Conservation (phyloP, 164 flowering plant species). For the Macadamia integrifolia region DNA sequence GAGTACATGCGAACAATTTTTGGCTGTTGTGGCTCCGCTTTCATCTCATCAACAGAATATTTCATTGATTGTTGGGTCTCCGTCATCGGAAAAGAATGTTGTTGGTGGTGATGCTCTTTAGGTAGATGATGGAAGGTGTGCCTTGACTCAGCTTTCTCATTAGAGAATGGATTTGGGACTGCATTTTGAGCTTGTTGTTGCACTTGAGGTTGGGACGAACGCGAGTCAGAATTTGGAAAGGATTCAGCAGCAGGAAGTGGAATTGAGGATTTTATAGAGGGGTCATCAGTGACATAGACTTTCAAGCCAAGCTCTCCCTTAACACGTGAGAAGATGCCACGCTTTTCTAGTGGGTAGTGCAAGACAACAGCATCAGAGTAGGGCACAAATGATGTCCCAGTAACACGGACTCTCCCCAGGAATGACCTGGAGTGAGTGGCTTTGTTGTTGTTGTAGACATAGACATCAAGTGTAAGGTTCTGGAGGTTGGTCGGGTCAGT, state of each 20-base stretch:
- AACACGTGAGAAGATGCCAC: conserved; percentile 63
- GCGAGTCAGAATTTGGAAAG: conserved; percentile 13
- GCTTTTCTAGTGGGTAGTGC: conserved; percentile 81
- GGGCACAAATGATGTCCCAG: conserved; percentile 82
- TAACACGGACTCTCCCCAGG: conserved; percentile 71
- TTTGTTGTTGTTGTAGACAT: conserved; percentile 42
- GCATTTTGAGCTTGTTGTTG: conserved; percentile 12
- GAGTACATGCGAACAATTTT: conserved; percentile 65
- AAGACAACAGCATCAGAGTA: conserved; percentile 72
- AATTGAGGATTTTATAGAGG: conserved; percentile 49
- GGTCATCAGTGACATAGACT: conserved; percentile 69
- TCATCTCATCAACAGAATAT: conserved; percentile 47
- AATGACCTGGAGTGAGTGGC: conserved; percentile 50
- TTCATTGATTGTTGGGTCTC: conserved; percentile 28
- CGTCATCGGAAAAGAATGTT: conserved; percentile 21
- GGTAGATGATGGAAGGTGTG: conserved; percentile 77
- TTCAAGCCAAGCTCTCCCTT: conserved; percentile 83
- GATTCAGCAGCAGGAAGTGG: conserved; percentile 43
- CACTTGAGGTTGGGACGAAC: conserved; percentile 12
- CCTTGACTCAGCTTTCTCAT: conserved; percentile 36
- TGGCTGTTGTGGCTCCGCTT: conserved; percentile 51
- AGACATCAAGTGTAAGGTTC: conserved; percentile 57
- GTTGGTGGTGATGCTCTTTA: conserved; percentile 37
- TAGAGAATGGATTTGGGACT: conserved; percentile 5
- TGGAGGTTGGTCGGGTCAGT: conserved; percentile 64